Evolutionary conservation across 164 flowering plant genomes (phyloP).

Genomic region (Kingdonia uniflora): DNA sequence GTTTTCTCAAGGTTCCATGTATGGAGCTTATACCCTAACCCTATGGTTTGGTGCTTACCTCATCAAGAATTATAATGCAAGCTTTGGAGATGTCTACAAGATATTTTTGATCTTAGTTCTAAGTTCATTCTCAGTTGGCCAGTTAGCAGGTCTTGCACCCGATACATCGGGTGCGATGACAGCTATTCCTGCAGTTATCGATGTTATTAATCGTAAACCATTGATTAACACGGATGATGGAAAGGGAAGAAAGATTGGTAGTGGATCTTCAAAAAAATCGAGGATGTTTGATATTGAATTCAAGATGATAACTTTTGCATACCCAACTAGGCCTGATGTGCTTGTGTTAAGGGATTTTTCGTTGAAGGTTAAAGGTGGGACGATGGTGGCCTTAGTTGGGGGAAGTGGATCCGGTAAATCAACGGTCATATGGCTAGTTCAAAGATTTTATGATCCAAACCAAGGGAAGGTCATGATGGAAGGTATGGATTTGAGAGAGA

Average conservation of each 20-base stretch:
- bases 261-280: constrained; percentile 4
- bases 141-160: constrained; percentile 71
- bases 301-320: constrained; percentile 50
- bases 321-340: constrained; percentile 59
- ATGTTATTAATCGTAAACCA: constrained; percentile 38
- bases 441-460: constrained; percentile 69
- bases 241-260: constrained; percentile 32
- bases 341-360: constrained; percentile 42
- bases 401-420: constrained; percentile 75
- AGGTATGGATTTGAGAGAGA: constrained; percentile 51
- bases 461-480: constrained; percentile 46
- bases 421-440: constrained; percentile 57
- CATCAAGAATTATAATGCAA: constrained; percentile 23
- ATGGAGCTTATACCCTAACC: constrained; percentile 58
- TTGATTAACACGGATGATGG: constrained; percentile 22
- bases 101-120: constrained; percentile 65
- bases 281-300: constrained; percentile 44
- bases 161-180: constrained; percentile 54
- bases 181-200: constrained; percentile 46
- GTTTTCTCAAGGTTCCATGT: constrained; percentile 70
- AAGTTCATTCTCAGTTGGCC: constrained; percentile 78
- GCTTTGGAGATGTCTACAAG: constrained; percentile 45
- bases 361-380: constrained; percentile 49
- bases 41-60: constrained; percentile 60
- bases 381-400: constrained; percentile 65